Conservation (phyloP, 2,329 filamentous ascomycete species). For the Pestalotiopsis sp. region DNA sequence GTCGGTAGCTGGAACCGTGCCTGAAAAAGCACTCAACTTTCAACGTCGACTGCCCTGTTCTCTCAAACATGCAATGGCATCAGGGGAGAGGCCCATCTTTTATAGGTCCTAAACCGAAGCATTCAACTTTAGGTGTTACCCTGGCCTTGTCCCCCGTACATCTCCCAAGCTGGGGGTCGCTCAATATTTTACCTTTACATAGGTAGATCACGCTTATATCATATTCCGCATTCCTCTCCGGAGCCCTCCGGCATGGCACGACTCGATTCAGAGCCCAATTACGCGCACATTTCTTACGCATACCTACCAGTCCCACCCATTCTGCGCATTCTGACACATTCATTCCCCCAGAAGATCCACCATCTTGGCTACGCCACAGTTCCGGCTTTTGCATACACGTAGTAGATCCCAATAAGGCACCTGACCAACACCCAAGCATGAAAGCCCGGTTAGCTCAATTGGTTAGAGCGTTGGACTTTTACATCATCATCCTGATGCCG, state of each 20-base stretch:
- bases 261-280: neutral
- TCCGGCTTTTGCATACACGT: neutral
- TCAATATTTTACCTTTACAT: neutral
- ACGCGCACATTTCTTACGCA: neutral
- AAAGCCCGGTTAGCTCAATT: slow-evolving; percentile 17
- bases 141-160: too few relatives aligned
- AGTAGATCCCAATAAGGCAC: neutral
- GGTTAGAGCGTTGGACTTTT: slow-evolving; percentile 18
- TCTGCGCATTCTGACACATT: neutral
- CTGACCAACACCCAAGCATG: neutral
- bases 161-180: too few relatives aligned
- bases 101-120: too few relatives aligned
- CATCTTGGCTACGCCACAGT: neutral
- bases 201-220: neutral
- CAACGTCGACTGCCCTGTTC: too few relatives aligned
- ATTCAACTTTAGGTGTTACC: too few relatives aligned
- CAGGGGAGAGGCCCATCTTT: too few relatives aligned
- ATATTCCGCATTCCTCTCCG: neutral
- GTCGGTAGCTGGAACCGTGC: too few relatives aligned
- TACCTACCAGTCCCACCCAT: neutral
- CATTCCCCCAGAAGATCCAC: neutral
- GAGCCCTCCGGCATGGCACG: neutral
- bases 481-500: neutral
- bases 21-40: too few relatives aligned
- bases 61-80: too few relatives aligned